Evolutionary conservation across 2,329 filamentous ascomycete genomes (phyloP), one percentile per base, ranked within the genome.

Genomic region (Orbilia blumenaviensis): DNA sequence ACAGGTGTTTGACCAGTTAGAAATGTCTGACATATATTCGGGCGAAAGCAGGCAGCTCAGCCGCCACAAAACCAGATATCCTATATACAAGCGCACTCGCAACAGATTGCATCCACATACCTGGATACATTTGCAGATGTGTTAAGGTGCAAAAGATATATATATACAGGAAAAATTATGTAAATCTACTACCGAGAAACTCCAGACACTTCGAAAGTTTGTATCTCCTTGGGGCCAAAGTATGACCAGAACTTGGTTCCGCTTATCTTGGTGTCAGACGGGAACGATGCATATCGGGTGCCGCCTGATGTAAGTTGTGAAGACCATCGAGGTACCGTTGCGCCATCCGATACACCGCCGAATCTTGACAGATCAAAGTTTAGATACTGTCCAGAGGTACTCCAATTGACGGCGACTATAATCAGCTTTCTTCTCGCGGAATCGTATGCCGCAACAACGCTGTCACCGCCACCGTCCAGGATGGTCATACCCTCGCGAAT

Each of bases 401-500:
- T 68, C 81, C 82, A 84, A 78, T 85, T 85, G 12, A 83, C 81
- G 3, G 82, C 83, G 3, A 84, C 82, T 66, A 84, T 81, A 10
- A 84, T 78, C 62, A 84, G 79, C 79, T 81, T 84, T 63, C 80
- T 78, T 4, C 48, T 79, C 23, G 50, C 54, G 1, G 79, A 64
- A 50, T 85, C 83, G 61, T 84, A 84, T 10, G 84, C 84, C 18
- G 83, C 83, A 8, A 84, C 81, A 0, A 81, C 81, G 58, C 83
- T 81, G 44, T 82, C 81, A 44, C 80, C 77, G 0, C 83, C 82
- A 1, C 80, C 82, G 62, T 83, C 82, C 6, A 85, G 76, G 29
- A 85, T 83, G 0, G 78, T 78, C 83, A 85, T 84, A 1, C 83
- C 84, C 1, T 81, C 80, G 0, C 82, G 80, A 42, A 85, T 83